Evolutionary conservation across 257 asterid genomes (phyloP), one percentile per base, ranked within the genome.

Genomic region (Jasminum sambac): DNA sequence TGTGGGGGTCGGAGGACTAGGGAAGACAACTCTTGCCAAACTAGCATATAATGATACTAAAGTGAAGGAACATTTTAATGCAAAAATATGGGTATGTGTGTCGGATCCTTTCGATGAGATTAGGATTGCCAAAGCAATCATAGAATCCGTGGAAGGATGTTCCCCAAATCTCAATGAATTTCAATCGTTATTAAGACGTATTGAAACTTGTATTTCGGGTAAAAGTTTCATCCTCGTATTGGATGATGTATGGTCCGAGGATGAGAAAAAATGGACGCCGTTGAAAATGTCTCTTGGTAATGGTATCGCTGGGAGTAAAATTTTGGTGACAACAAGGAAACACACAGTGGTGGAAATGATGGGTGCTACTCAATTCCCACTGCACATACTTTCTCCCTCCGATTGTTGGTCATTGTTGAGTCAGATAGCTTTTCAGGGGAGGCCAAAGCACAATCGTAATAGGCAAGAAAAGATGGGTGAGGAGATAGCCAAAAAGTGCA

Each of bases 81-180:
- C 37, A 4, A 69, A 5, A 13, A 61, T 41, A 69, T 69, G 67
- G 66, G 41, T 69, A 1, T 69, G 74, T 19, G 74, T 59, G 11
- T 60, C 67, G 6, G 13, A 16, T 63, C 82, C 85, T 60, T 81
- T 81, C n/a, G 80, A 81, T 39, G 80, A 61, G 16, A 16, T 72
- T n/a, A 81, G 69, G 71, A 21, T 77, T n/a, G 85, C 82, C 4
- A 81, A 77, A 71, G 82, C 82, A 14, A 74, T 81, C 57, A 50
- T 81, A 12, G 85, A 81, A 59, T 44, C 46, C 0, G 21, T 64
- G 24, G 70, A 66, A 11, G 76, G 63, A 5, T 23, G 12, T 39
- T 72, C 78, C 5, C 73, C 78, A 0, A 30, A 67, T 11, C 19
- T 74, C 19, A 41, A 21, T 26, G 70, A 81, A 60, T 68, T 77